phyloP scores from a whole-genome alignment of 768 basidiomycete species.

The Leccinellum rugosiceps region DNA sequence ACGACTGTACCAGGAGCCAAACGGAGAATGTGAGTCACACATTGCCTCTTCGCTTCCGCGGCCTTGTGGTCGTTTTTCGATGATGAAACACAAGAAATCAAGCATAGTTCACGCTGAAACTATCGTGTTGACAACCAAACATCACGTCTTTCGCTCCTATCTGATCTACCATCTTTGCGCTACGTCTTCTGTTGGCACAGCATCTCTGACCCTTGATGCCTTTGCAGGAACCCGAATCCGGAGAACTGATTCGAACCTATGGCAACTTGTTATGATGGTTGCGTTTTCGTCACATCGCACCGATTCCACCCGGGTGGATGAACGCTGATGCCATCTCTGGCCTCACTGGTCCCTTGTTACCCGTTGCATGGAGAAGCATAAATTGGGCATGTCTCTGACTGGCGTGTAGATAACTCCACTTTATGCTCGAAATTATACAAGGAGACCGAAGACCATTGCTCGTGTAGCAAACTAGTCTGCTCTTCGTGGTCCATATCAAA shows the following conservation, averaged over 20 bases:
- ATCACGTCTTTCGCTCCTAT: conserved; percentile 99
- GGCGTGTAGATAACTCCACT: background rate
- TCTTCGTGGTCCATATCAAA: background rate
- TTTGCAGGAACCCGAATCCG: conserved; percentile 18
- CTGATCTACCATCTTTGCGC: conserved; percentile 51
- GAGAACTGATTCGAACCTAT: background rate
- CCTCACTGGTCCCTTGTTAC: background rate
- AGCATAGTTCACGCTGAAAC: conserved; percentile 99
- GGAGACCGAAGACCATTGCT: background rate
- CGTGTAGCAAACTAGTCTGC: background rate
- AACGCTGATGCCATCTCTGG: background rate
- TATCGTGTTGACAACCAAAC: conserved; percentile 76
- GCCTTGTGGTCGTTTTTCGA: background rate
- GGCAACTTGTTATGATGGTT: background rate
- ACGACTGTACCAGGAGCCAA: conserved; percentile 86
- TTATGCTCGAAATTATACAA: background rate
- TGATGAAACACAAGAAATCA: conserved; percentile 38
- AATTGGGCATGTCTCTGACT: background rate
- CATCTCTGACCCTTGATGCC: conserved; percentile 4
- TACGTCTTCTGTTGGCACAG: background rate
- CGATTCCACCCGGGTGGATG: background rate
- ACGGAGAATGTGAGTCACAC: conserved; percentile 85
- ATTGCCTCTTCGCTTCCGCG: conserved; percentile 40
- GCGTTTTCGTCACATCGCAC: background rate
- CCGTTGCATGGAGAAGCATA: background rate